phyloP scores from a whole-genome alignment of 2,329 filamentous ascomycete genomes.

The Scytalidium sp. region DNA sequence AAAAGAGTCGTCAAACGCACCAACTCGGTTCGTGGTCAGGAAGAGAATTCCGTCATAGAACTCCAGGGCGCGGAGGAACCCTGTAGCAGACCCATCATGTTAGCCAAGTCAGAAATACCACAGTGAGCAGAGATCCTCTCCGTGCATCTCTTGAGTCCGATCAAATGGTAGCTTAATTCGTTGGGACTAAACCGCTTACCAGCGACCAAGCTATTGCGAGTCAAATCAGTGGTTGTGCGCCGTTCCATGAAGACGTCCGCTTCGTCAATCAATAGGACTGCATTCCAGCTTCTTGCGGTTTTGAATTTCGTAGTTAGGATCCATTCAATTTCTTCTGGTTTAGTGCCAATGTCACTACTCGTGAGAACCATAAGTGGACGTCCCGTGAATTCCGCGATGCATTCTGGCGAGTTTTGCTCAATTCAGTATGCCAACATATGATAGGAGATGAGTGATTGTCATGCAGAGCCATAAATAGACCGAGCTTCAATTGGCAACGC shows the following conservation, averaged over 20 bases:
- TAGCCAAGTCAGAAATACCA: too few species aligned
- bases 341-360: slow-evolving; percentile 23
- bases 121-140: too few species aligned
- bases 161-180: too few species aligned
- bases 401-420: too few species aligned
- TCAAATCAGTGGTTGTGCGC: slow-evolving; percentile 20
- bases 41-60: slow-evolving; percentile 38
- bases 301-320: slow-evolving; percentile 14
- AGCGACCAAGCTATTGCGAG: slow-evolving; percentile 28
- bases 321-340: slow-evolving; percentile 2
- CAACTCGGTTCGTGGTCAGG: slow-evolving; percentile 35
- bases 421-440: too few species aligned
- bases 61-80: slow-evolving; percentile 33
- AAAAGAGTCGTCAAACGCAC: slow-evolving; percentile 32
- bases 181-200: slow-evolving; percentile 7
- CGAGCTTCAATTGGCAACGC: slow-evolving; percentile 8
- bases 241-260: slow-evolving; percentile 31
- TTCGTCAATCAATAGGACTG: slow-evolving; percentile 29
- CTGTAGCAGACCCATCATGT: too few species aligned
- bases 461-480: too few species aligned
- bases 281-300: slow-evolving; percentile 21
- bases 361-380: slow-evolving; percentile 29
- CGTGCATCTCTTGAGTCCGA: too few species aligned
- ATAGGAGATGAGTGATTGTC: too few species aligned
- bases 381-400: slow-evolving; percentile 27